Evolutionary conservation across 2,329 filamentous ascomycete species (phyloP), one percentile per base, ranked within the genome.

Genomic region (Diplodia scrobiculata): DNA sequence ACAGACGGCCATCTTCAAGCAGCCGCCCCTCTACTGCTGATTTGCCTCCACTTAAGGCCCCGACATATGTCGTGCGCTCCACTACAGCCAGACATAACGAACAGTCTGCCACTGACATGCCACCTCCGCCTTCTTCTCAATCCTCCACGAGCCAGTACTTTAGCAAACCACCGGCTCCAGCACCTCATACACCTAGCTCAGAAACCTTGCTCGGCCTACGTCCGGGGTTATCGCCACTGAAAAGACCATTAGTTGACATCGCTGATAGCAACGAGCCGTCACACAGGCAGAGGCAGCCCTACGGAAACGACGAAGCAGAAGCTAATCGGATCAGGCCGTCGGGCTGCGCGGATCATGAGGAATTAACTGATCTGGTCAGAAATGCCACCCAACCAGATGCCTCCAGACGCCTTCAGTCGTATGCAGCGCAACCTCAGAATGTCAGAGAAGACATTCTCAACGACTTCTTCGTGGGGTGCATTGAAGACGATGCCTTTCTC

Each of bases 401-500:
- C n/a, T 47, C 29, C 38, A 38, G 41, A 11, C 25, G 25, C 19
- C 29, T 66, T 21, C 32, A 19, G 2, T 48, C 66, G 7, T 83
- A 81, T 67, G 76, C 76, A 1, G 71, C 72, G 45, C 79, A 79
- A 54, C 71, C 75, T 27, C 73, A 75, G 17, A 78, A 82, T 21
- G 72, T 75, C 38, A 78, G 84, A 7, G 73, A 76, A 54, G 71
- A 72, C 10, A 73, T 79, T 11, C 70, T 86, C 19, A 81, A 84
- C 63, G 74, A 82, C 27, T 84, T 84, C 68, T 80, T 86, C 64
- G 76, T 82, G 45, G 76, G 78, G n/a, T 78, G 80, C 66, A 75
- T 86, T 2, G 77, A 82, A 32, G 79, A 83, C 67, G 75, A 80
- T 2, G 75, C 79, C 21, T 86, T 86, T 67, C 65, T 82, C 5